Percentiles rank a stretch among this genome's conserved stretches.
phyloP scores from a whole-genome alignment of 345 rosid genomes.

The Aethionema arabicum region DNA sequence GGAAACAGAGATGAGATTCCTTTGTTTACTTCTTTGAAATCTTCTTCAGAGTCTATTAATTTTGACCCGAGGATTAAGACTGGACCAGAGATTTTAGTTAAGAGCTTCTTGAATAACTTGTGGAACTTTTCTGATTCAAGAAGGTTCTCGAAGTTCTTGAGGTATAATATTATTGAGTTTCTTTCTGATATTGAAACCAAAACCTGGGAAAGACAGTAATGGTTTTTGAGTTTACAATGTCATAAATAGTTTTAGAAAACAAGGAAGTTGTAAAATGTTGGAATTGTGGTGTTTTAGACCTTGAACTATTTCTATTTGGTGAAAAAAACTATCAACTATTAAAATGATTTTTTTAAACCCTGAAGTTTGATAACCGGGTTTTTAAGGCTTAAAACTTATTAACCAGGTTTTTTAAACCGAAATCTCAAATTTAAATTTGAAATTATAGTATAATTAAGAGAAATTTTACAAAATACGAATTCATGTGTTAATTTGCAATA shows the following conservation, averaged over 20 bases:
- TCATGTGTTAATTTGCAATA: too few species aligned
- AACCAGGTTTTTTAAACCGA: too few species aligned
- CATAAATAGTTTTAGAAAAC: background rate
- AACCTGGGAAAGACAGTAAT: constrained; percentile 45
- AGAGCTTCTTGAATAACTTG: constrained; percentile 58
- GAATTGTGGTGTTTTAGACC: too few species aligned
- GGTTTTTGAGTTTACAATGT: too few species aligned
- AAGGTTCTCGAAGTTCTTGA: constrained; percentile 78
- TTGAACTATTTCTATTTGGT: too few species aligned
- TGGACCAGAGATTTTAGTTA: constrained; percentile 72
- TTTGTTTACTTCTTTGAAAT: constrained; percentile 53
- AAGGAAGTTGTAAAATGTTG: background rate
- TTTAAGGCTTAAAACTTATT: too few species aligned
- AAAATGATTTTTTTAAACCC: too few species aligned
- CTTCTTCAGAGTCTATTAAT: constrained; percentile 64
- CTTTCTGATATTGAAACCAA: constrained; percentile 65
- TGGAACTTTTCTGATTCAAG: constrained; percentile 72
- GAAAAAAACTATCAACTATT: too few species aligned
- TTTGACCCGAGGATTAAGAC: constrained; percentile 82
- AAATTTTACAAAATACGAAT: too few species aligned
- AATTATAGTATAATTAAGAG: too few species aligned
- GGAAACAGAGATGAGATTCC: constrained; percentile 60
- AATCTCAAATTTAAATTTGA: too few species aligned
- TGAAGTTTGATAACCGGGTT: too few species aligned
- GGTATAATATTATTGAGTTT: constrained; percentile 62